Evolutionary conservation across 306 rosid genomes (phyloP), one percentile per base, ranked within the genome.

Genomic region (Chamaecrista fasciculata): DNA sequence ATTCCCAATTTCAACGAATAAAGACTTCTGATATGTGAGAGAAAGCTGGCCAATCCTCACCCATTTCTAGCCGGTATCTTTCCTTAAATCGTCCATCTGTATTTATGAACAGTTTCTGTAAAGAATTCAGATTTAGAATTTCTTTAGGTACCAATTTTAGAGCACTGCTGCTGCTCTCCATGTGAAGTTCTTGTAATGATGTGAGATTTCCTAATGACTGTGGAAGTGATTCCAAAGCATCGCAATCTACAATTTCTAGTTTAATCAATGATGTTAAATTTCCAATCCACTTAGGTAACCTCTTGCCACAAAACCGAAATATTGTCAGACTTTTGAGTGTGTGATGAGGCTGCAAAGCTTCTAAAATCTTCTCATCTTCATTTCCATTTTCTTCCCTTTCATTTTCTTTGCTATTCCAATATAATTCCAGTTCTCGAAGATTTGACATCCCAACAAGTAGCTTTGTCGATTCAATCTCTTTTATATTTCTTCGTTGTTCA

Each of bases 301-400:
- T 52, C 14, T 24, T 23, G 5, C 81, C 72, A 0, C 29, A 1
- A 18, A 51, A 77, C 0, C 3, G 12, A 3, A 1, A 0, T 20
- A 71, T 7, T 0, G 0, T 6, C 11, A 23, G 2, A 20, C 9
- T 11, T 33, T 23, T 26, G 2, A 67, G 19, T 16, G 15, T 76
- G 19, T 15, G 37, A 14, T 49, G 63, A 0, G 81, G 81, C 4
- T 44, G 50, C 10, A 76, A 26, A 36, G 23, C 48, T 20, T 62
- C 52, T 5, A 33, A 0, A 8, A 67, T n/a, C 23, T 2, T 8
- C 14, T 70, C 67, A 56, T 52, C 64, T 23, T n/a, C 19, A 23
- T 31, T 15, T 19, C 1, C 18, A 19, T 5, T 1, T 0, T 49
- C 57, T 15, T 23, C 24, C 23, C 1, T 12, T 5, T 11, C 33